phyloP scores from a whole-genome alignment of 2,329 filamentous ascomycete species.

The Acarospora socialis region DNA sequence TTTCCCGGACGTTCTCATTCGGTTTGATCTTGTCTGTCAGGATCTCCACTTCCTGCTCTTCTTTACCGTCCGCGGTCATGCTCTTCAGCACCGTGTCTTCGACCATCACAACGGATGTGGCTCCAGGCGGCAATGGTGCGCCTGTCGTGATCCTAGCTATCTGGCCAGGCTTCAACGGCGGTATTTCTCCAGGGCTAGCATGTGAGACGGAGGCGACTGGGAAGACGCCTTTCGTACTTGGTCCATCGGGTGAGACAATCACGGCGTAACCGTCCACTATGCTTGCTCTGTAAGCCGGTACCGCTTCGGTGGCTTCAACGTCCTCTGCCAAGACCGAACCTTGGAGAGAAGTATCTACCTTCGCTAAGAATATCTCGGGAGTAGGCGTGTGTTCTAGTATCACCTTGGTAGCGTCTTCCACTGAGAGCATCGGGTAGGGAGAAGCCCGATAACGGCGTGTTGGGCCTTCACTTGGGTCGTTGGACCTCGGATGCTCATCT shows the following conservation, averaged over 20 bases:
- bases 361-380: constrained; percentile 40
- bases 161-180: constrained; percentile 53
- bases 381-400: constrained; percentile 61
- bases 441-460: constrained; percentile 66
- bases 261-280: constrained; percentile 96
- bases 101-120: constrained; percentile 90
- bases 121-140: constrained; percentile 74
- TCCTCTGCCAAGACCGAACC: constrained; percentile 73
- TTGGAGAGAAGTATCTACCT: constrained; percentile 52
- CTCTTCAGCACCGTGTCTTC: constrained; percentile 74
- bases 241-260: constrained; percentile 46
- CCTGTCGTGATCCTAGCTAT: constrained; percentile 90
- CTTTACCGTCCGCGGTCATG: constrained; percentile 62
- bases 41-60: constrained; percentile 82
- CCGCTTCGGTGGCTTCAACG: constrained; percentile 63
- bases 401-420: constrained; percentile 61
- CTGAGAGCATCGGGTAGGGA: constrained; percentile 82
- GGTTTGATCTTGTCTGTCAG: constrained; percentile 58
- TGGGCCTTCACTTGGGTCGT: constrained; percentile 45
- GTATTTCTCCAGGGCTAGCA: constrained; percentile 56
- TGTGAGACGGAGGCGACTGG: constrained; percentile 80
- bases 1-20: constrained; percentile 79
- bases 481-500: constrained; percentile 41
- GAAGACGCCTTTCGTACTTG: constrained; percentile 60
- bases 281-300: constrained; percentile 86